These are phyloP conservation scores for Apiospora sp. DNA, from an alignment of 2,329 filamentous ascomycete genomes.

Conservation along the genomic window DNA sequence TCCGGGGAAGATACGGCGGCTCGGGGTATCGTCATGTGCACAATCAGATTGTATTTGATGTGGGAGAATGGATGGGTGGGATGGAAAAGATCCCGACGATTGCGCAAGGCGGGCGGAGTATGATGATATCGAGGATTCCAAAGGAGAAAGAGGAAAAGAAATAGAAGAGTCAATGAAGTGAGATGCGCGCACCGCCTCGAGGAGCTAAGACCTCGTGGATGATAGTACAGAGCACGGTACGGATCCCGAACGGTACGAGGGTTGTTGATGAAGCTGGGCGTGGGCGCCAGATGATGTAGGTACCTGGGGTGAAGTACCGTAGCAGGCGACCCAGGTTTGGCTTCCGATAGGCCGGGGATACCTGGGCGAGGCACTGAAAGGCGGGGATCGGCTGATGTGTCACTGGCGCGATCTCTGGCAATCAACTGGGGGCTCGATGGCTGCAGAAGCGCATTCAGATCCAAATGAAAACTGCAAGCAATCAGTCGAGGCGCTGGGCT, in stretches of 20 bases:
- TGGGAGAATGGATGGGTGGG: constrained; percentile 18
- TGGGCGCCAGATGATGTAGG: constrained; percentile 22
- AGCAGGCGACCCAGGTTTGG: constrained; percentile 23
- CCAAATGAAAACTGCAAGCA: constrained; percentile 7
- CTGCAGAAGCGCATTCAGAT: background rate
- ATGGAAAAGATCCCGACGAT: background rate
- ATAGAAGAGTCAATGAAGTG: constrained; percentile 9
- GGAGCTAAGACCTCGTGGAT: constrained; percentile 17
- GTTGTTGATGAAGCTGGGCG: constrained; percentile 18
- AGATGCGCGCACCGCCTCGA: constrained; percentile 18
- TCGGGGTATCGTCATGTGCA: constrained; percentile 40
- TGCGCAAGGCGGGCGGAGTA: constrained; percentile 14
- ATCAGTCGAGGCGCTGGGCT: background rate
- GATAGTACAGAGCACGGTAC: constrained; percentile 17
- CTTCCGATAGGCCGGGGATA: constrained; percentile 13
- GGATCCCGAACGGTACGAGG: constrained; percentile 17
- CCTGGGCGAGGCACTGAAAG: constrained; percentile 21
- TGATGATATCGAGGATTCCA: constrained; percentile 19
- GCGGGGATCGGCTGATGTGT: constrained; percentile 25
- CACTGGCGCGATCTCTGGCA: constrained; percentile 24
- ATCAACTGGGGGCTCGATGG: constrained; percentile 5
- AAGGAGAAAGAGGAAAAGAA: background rate
- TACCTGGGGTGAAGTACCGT: constrained; percentile 16
- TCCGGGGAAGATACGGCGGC: constrained; percentile 36
- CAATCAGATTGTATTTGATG: constrained; percentile 18